Evolutionary conservation across 345 rosid species (phyloP), one percentile per base, ranked within the genome.

Genomic region (Trapa bicornis): DNA sequence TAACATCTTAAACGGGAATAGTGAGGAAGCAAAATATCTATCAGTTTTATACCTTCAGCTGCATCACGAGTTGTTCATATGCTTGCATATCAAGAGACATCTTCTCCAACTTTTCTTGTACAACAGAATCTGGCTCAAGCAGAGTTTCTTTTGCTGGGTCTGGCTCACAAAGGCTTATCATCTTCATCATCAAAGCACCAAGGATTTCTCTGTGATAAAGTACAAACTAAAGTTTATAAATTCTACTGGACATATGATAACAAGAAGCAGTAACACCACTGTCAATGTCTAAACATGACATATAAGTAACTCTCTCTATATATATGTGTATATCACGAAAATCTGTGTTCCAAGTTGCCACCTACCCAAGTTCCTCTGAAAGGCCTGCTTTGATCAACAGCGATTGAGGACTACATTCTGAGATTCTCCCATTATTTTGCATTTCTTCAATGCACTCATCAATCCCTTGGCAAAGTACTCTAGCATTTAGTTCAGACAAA

Each of bases 11-110:
- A 41, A 41, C 1, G 7, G 43, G 22, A 57, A 16, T 61, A 68
- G 17, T 4, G 39, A 42, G 61, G 48, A 39, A 57, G 3, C 48
- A 33, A 43, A 7, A 1, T 35, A 42, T 6, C 14, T n/a, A 14
- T 37, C 67, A 60, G 16, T 37, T 47, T 70, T 68, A 37, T 81
- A 85, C 93, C 92, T 88, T 89, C 50, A 86, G 87, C 75, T 48
- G 83, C 68, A 80, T 83, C 75, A 87, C 81, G 29, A 81, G 73
- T 73, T 73, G 78, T 77, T 87, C 83, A 8, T 87, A 81, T 71
- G 79, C 84, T 61, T 74, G 66, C 71, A 80, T 87, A 78, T 83
- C 76, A 73, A 69, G 75, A 65, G 82, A 73, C 86, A 84, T 77
- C 66, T 74, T 68, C 64, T 80, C 65, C 72, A 80, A 68, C 72